phyloP scores from a whole-genome alignment of 2,329 filamentous ascomycete species.

The Corniculantispora saksenae region DNA sequence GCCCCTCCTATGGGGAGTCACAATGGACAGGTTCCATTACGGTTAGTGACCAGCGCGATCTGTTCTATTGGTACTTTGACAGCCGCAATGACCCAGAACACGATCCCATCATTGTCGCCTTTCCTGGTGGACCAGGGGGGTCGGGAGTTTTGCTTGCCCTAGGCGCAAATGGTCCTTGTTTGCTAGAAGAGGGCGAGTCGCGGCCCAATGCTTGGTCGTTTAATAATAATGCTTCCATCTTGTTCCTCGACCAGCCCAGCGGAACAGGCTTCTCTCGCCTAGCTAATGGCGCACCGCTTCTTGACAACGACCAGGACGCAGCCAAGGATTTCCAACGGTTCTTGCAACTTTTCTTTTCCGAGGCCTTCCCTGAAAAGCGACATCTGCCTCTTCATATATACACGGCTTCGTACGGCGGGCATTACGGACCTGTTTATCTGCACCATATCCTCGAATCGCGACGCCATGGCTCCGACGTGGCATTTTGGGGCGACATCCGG shows the following conservation, averaged over 20 bases:
- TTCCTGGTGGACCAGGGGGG: slow-evolving; percentile 30
- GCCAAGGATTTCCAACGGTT: slow-evolving; percentile 51
- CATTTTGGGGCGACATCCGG: slow-evolving; percentile 66
- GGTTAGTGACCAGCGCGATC: slow-evolving; percentile 18
- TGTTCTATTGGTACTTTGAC: slow-evolving; percentile 31
- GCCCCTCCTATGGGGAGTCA: slow-evolving; percentile 21
- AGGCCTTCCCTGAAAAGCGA: slow-evolving; percentile 42
- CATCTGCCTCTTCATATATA: slow-evolving; percentile 45
- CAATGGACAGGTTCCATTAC: slow-evolving; percentile 25
- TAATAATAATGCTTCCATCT: slow-evolving; percentile 34
- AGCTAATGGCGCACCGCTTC: slow-evolving; percentile 26
- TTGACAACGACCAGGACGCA: slow-evolving; percentile 41
- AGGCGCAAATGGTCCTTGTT: slow-evolving; percentile 22
- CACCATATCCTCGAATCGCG: slow-evolving; percentile 22
- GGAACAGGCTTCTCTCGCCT: slow-evolving; percentile 58
- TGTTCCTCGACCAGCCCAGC: slow-evolving; percentile 52
- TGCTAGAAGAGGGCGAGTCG: slow-evolving; percentile 12
- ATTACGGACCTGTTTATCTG: slow-evolving; percentile 39
- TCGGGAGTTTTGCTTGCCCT: slow-evolving; percentile 20
- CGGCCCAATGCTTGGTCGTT: slow-evolving; percentile 22
- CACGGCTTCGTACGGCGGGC: slow-evolving; percentile 39
- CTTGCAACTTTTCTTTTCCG: slow-evolving; percentile 48
- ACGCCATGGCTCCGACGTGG: slow-evolving; percentile 12
- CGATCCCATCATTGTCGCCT: slow-evolving; percentile 49
- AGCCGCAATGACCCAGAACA: slow-evolving; percentile 26